Conservation (phyloP, 2,329 filamentous ascomycete species). For the Cercospora sp. region DNA sequence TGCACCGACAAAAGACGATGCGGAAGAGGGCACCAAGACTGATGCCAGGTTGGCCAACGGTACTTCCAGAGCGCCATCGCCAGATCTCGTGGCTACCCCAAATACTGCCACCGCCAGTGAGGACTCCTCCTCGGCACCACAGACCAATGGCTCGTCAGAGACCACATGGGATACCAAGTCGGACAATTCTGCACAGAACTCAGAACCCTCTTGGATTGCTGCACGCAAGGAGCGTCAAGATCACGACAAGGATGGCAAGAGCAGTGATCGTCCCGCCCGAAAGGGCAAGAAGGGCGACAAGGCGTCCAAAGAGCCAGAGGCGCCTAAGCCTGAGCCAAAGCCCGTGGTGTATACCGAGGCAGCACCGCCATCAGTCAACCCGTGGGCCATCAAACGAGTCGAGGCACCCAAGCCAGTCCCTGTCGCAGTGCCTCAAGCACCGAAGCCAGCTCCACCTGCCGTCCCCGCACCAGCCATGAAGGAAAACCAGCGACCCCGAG, state of each 20-base stretch:
- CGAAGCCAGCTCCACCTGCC: conserved; percentile 21
- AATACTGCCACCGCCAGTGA: conserved; percentile 64
- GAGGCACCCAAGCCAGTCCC: conserved; percentile 62
- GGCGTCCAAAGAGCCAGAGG: conserved; percentile 30
- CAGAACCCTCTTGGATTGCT: conserved; percentile 65
- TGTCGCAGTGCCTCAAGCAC: conserved; percentile 21
- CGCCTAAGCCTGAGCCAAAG: conserved; percentile 42
- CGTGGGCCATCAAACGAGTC: conserved; percentile 75
- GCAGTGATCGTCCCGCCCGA: conserved; percentile 16
- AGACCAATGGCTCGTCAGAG: conserved; percentile 59
- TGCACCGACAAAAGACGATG: conserved; percentile 35
- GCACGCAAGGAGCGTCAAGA: conserved; percentile 41
- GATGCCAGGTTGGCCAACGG: conserved; percentile 33
- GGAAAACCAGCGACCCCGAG: conserved; percentile 35
- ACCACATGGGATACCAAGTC: conserved; percentile 67
- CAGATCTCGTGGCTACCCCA: conserved; percentile 56
- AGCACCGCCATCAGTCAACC: conserved; percentile 78
- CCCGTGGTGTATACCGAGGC: conserved; percentile 73
- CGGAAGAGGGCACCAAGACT: conserved; percentile 36
- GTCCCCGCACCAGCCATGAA: conserved; percentile 19
- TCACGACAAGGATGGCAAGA: conserved; percentile 21
- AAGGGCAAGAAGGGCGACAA: conserved; percentile 29
- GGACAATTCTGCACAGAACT: conserved; percentile 62
- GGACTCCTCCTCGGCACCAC: conserved; percentile 62
- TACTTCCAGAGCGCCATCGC: conserved; percentile 49